Percentiles rank a stretch among this genome's conserved stretches.
Evolutionary conservation across 2,329 filamentous ascomycete species (phyloP).

Genomic region (Venturia pyrina): DNA sequence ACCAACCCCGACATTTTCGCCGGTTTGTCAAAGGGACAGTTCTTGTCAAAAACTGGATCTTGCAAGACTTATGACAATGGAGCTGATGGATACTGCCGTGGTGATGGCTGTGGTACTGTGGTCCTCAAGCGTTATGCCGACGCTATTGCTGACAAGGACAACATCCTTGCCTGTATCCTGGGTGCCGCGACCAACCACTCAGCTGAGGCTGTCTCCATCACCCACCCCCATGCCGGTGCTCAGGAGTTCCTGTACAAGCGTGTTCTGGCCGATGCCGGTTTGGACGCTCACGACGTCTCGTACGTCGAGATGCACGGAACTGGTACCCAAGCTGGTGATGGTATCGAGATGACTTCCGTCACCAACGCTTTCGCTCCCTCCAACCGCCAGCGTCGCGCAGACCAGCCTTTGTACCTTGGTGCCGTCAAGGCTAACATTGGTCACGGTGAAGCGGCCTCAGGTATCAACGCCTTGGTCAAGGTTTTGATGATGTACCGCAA

Average conservation of each 20-base stretch:
- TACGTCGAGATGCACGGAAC: conserved; percentile 90
- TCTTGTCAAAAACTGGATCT: conserved; percentile 64
- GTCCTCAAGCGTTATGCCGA: conserved; percentile 73
- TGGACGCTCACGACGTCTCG: conserved; percentile 66
- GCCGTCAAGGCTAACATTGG: conserved; percentile 47
- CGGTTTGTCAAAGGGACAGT: conserved; percentile 65
- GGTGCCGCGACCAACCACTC: conserved; percentile 74
- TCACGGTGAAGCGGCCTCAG: conserved; percentile 44
- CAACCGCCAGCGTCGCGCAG: conserved; percentile 37
- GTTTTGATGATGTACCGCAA: conserved; percentile 45
- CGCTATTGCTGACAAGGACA: conserved; percentile 64
- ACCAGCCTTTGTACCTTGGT: conserved; percentile 42
- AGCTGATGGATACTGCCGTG: conserved; percentile 75
- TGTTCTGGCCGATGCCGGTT: conserved; percentile 61
- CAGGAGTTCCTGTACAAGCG: conserved; percentile 62
- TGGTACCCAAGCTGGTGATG: conserved; percentile 76
- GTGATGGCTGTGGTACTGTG: conserved; percentile 63
- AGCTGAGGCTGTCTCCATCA: conserved; percentile 71
- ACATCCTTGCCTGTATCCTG: conserved; percentile 61
- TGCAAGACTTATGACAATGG: conserved; percentile 75
- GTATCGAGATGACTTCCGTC: conserved; percentile 72
- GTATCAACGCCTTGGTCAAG: conserved; percentile 45
- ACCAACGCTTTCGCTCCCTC: conserved; percentile 51
- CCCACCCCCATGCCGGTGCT: conserved; percentile 67
- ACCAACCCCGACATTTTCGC: conserved; percentile 75